phyloP scores from a whole-genome alignment of 345 rosid genomes.

The Gossypium sturtianum region DNA sequence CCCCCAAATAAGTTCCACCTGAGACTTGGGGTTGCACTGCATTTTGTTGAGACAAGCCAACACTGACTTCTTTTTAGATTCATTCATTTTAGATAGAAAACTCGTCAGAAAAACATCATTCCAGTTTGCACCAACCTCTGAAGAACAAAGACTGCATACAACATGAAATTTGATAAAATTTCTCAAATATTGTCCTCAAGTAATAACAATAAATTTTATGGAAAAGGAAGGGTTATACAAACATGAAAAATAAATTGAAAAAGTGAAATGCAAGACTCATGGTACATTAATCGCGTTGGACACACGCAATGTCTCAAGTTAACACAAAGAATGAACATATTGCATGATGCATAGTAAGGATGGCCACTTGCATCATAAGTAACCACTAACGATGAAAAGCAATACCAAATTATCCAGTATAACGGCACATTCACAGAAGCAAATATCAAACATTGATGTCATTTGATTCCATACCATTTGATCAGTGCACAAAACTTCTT shows the following conservation, averaged over 20 bases:
- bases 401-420: background rate
- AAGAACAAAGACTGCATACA: constrained; percentile 8
- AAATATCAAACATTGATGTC: background rate
- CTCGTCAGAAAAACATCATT: background rate
- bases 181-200: too few species aligned
- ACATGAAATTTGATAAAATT: background rate
- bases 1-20: constrained; percentile 44
- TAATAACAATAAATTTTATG: too few species aligned
- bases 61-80: constrained; percentile 29
- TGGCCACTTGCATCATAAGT: background rate
- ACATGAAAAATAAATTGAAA: too few species aligned
- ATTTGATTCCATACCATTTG: background rate
- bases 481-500: constrained; percentile 13
- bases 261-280: background rate
- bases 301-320: background rate
- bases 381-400: background rate
- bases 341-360: background rate
- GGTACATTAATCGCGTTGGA: background rate
- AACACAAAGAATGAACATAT: background rate
- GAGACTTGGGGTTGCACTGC: constrained; percentile 21
- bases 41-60: constrained; percentile 20
- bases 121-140: background rate
- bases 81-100: constrained; percentile 20
- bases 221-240: too few species aligned
- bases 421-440: background rate